Evolutionary conservation across 768 basidiomycete genomes (phyloP), one percentile per base, ranked within the genome.

Genomic region (Tylopilus sp.): DNA sequence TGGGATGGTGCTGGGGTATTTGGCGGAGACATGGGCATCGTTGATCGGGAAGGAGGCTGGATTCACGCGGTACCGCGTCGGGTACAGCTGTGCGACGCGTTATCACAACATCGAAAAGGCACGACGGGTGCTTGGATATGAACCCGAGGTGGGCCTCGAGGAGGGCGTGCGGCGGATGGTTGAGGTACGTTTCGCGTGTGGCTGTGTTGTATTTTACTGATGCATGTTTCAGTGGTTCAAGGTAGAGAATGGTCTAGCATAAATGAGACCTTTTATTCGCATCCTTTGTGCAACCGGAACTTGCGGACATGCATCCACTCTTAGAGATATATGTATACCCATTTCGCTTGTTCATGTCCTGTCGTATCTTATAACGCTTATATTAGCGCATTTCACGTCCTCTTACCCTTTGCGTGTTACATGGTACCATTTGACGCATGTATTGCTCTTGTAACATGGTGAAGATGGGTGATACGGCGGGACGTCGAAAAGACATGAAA

Each of bases 61-160:
- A 17, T 91, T 99, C 63, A 98, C 94, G 19, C 77, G 78, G 52
- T 95, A 84, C 72, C 84, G 90, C 58, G 89, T 98, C 24, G 80
- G 82, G 19, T 93, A 84, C 67, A 85, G 82, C 47, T 90, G 87
- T 65, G 85, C 84, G 38, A 79, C 79, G 50, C 78, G 94, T 57
- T 98, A 86, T 77, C 89, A 95, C 71, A 96, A 97, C 65, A 92
- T 95, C 42, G 97, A 98, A 72, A 94, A 89, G 74, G 89, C 96
- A 11, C 77, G 94, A 60, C 74, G 93, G 53, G 80, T 98, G 55
- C 75, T 99, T 37, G 95, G 93, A 2, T 99, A 99, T 71, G 92
- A 94, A 68, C 97, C 97, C 1, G 73, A 90, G 53, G 84, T 96
- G 7, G 88, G 93, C 3, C 60, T 98, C 13, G 85, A 92, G 61